Conservation (phyloP, 495 filamentous ascomycete species). For the Trypethelium eluteriae region DNA sequence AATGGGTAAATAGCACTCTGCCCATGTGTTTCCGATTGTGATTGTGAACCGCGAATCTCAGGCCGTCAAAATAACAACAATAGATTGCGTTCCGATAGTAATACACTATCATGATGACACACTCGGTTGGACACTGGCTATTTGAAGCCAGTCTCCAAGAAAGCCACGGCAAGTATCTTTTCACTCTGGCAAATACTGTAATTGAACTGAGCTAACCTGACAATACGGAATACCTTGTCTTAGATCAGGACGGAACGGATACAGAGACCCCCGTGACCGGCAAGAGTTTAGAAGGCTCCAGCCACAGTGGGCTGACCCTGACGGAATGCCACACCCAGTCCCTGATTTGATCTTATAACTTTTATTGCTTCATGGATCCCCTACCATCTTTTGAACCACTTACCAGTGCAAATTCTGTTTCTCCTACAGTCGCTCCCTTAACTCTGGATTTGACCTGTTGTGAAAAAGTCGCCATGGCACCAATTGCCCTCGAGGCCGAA, state of each 20-base stretch:
- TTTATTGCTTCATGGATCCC: background rate
- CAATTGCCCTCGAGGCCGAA: constrained; percentile 70
- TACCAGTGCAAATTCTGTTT: background rate
- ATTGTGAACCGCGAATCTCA: no score
- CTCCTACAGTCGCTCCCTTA: background rate
- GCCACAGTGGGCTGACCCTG: constrained; percentile 3
- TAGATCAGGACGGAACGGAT: constrained; percentile 16
- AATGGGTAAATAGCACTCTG: no score
- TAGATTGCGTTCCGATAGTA: no score
- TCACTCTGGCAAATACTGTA: no score
- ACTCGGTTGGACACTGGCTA: no score
- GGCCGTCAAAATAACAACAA: no score
- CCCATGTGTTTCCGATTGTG: no score
- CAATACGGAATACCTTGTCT: no score
- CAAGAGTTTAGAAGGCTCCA: background rate
- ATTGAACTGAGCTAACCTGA: no score
- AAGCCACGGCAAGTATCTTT: no score
- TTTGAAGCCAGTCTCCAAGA: no score
- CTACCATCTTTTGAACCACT: background rate
- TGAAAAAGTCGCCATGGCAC: constrained; percentile 47
- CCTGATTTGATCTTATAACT: background rate
- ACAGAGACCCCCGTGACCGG: background rate
- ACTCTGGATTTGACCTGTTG: background rate
- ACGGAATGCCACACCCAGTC: constrained; percentile 11
- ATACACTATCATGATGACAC: no score